phyloP scores from a whole-genome alignment of 441 rosid genomes.

The Lepidium campestre region DNA sequence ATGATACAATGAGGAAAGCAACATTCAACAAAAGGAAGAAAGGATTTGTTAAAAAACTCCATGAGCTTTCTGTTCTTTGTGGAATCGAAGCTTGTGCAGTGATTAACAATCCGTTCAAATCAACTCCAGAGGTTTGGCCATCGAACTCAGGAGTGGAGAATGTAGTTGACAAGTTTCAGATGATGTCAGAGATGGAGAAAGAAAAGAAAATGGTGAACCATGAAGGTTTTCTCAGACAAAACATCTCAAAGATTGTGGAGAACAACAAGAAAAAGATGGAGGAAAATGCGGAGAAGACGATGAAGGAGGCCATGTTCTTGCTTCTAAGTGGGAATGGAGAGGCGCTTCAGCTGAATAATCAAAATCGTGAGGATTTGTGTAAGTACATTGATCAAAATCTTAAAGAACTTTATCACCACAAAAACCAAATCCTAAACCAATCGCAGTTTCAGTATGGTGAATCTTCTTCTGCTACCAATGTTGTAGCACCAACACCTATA shows the following conservation, averaged over 20 bases:
- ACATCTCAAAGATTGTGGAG: slow-evolving; percentile 31
- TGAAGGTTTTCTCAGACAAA: slow-evolving; percentile 39
- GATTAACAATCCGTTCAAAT: slow-evolving; percentile 34
- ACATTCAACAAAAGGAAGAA: slow-evolving; percentile 59
- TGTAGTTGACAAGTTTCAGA: slow-evolving; percentile 33
- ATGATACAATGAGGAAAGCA: slow-evolving; percentile 47
- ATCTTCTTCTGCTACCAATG: slow-evolving; percentile 13
- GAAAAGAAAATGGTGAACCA: slow-evolving; percentile 55
- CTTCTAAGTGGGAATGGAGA: slow-evolving; percentile 22
- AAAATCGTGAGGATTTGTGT: slow-evolving; percentile 31
- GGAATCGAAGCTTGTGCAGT: slow-evolving; percentile 53
- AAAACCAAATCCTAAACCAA: neutral
- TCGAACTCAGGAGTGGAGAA: slow-evolving; percentile 26
- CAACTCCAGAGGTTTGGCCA: slow-evolving; percentile 54
- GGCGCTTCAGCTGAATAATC: neutral
- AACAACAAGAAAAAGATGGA: slow-evolving; percentile 31
- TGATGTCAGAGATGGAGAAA: slow-evolving; percentile 40
- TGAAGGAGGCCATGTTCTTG: slow-evolving; percentile 38
- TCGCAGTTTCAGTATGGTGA: neutral
- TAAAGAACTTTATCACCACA: slow-evolving; percentile 1
- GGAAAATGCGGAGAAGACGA: slow-evolving; percentile 43
- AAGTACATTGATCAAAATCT: slow-evolving; percentile 19
- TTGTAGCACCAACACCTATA: neutral
- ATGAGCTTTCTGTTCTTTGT: slow-evolving; percentile 48
- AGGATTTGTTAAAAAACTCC: slow-evolving; percentile 51